These are phyloP conservation scores for Mychonastes homosphaera DNA, from an alignment of 139 green algal species.

Conservation along the genomic window DNA sequence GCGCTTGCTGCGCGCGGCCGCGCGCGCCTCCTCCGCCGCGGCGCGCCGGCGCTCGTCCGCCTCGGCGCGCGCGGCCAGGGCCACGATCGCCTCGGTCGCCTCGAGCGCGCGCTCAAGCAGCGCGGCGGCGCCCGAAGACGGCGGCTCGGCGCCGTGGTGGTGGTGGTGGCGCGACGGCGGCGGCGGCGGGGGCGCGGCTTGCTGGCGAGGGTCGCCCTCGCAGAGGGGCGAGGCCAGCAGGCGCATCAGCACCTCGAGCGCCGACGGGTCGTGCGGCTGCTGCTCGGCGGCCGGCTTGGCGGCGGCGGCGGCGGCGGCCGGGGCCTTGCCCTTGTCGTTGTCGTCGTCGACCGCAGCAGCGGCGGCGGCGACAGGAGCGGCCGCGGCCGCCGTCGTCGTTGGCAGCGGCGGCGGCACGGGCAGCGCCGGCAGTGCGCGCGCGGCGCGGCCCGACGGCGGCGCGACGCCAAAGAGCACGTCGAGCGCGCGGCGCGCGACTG, in stretches of 20 bases:
- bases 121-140: too few species aligned
- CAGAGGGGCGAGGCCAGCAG: constrained; percentile 42
- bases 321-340: constrained; percentile 45
- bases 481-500: constrained; percentile 38
- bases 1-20: neutral
- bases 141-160: too few species aligned
- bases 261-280: constrained; percentile 5
- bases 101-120: too few species aligned
- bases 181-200: too few species aligned
- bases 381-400: neutral
- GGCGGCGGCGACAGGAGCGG: neutral
- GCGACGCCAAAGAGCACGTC: constrained; percentile 58
- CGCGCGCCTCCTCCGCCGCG: constrained; percentile 2
- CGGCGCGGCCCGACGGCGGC: constrained; percentile 33
- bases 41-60: constrained; percentile 9
- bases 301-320: neutral
- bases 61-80: constrained; percentile 10
- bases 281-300: neutral
- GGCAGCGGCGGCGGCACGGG: constrained; percentile 16
- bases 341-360: constrained; percentile 6
- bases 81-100: too few species aligned
- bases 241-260: constrained; percentile 62
- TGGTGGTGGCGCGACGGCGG: too few species aligned
- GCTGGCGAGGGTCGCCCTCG: constrained; percentile 33
- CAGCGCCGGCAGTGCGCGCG: constrained; percentile 43